Evolutionary conservation across 2,329 filamentous ascomycete species (phyloP).

Genomic region (Sclerotinia borealis): DNA sequence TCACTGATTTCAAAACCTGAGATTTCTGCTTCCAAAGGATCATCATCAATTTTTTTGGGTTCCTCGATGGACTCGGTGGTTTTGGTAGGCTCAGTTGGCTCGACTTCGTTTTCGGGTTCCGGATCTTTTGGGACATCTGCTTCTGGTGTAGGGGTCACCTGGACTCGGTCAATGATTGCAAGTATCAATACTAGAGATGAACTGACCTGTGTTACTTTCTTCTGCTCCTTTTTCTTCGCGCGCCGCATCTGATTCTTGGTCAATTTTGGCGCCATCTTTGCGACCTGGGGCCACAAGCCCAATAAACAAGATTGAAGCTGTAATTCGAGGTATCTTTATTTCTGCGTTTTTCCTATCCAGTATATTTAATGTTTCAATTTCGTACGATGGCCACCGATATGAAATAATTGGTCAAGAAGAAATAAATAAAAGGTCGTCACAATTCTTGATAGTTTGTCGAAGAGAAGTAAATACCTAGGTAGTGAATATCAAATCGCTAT

Average conservation of each 20-base stretch:
- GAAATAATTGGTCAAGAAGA: neutral
- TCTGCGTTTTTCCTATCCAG: neutral
- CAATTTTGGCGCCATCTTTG: conserved; percentile 64
- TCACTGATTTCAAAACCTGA: conserved; percentile 46
- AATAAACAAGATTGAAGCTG: neutral
- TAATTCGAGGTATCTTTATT: neutral
- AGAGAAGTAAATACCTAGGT: too few relatives aligned
- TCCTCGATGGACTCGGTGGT: conserved; percentile 28
- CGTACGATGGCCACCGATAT: neutral
- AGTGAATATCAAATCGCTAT: conserved; percentile 22
- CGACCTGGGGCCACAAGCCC: conserved; percentile 23
- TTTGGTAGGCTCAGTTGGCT: neutral
- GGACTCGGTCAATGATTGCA: conserved; percentile 17
- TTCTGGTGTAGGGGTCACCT: conserved; percentile 32
- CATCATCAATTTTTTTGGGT: conserved; percentile 25
- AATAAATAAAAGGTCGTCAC: neutral
- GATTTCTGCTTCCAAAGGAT: conserved; percentile 41
- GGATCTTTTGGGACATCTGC: conserved; percentile 29
- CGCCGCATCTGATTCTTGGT: conserved; percentile 92
- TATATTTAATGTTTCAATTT: neutral
- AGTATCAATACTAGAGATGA: neutral
- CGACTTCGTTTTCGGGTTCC: conserved; percentile 28
- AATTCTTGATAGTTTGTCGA: neutral
- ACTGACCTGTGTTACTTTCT: conserved; percentile 56
- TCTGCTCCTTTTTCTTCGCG: conserved; percentile 90